A percentile compares a stretch with the other conserved stretches of the same genome.
Evolutionary conservation across 495 filamentous ascomycete genomes (phyloP).

Genomic region (Cenococcum geophilum): DNA sequence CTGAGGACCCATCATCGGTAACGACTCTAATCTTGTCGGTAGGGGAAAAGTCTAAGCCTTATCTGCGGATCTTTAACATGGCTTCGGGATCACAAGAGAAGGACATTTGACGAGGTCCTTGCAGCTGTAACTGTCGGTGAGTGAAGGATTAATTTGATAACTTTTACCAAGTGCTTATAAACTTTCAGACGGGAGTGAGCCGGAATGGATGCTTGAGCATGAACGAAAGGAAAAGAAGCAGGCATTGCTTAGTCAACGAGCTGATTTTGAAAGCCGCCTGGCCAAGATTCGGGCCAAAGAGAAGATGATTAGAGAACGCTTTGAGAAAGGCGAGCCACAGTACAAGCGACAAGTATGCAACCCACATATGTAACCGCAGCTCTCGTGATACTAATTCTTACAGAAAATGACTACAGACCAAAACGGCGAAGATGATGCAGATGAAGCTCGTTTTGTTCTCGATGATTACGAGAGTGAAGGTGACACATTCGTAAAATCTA

Average conservation of each 20-base stretch:
- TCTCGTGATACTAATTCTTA: neutral
- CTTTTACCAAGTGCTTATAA: neutral
- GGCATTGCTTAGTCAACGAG: conserved; percentile 57
- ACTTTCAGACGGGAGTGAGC: conserved; percentile 61
- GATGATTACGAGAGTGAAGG: conserved; percentile 77
- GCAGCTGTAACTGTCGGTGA: conserved; percentile 32
- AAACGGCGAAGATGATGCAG: conserved; percentile 23
- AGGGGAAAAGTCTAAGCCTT: conserved; percentile 92
- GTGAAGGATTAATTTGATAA: neutral
- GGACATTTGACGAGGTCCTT: conserved; percentile 51
- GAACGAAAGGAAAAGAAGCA: conserved; percentile 59
- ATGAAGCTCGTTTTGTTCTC: conserved; percentile 68
- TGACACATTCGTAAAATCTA: conserved; percentile 35
- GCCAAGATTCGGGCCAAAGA: conserved; percentile 64
- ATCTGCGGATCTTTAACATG: conserved; percentile 92
- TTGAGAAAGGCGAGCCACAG: conserved; percentile 44
- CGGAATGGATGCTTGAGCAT: conserved; percentile 83
- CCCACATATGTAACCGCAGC: neutral
- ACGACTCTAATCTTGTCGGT: too few species aligned
- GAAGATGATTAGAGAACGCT: conserved; percentile 49
- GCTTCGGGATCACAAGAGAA: conserved; percentile 78
- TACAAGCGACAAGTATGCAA: conserved; percentile 47
- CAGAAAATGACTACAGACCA: conserved; percentile 8
- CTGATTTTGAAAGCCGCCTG: conserved; percentile 65
- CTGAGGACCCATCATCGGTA: conserved; percentile 31